These are phyloP conservation scores for Hyphodiscus sp. DNA, from an alignment of 2,329 filamentous ascomycete genomes.

Conservation along the genomic window DNA sequence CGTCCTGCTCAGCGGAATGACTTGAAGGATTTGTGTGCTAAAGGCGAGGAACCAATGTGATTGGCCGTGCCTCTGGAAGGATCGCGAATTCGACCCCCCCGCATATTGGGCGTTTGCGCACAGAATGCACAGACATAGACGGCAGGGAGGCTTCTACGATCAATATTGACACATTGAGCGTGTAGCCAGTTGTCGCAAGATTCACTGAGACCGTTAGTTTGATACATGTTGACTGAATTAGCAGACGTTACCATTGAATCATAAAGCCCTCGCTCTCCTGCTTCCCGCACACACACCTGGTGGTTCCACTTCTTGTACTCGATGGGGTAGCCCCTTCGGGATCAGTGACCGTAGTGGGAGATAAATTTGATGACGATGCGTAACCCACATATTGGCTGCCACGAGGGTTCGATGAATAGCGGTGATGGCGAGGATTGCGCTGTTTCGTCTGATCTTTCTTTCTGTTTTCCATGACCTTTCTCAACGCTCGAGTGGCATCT, in stretches of 20 bases:
- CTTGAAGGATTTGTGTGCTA: conserved; percentile 38
- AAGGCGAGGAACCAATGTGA: conserved; percentile 32
- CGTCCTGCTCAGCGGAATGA: conserved; percentile 33
- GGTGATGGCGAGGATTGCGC: conserved; percentile 19
- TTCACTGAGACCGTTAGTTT: conserved; percentile 38
- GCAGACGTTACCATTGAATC: conserved; percentile 51
- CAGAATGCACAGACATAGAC: conserved; percentile 61
- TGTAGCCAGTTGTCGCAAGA: conserved; percentile 62
- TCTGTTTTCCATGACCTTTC: conserved; percentile 39
- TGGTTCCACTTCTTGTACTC: conserved; percentile 28
- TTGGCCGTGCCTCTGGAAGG: conserved; percentile 9
- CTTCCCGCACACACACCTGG: conserved; percentile 51
- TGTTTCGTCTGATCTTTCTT: conserved; percentile 20
- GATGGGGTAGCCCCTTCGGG: conserved; percentile 42
- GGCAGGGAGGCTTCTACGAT: conserved; percentile 45
- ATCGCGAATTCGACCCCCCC: conserved; percentile 42
- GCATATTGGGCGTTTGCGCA: conserved; percentile 50
- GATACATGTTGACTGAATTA: background rate
- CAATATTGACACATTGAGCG: conserved; percentile 56
- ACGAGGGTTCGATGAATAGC: conserved; percentile 16
- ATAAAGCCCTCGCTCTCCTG: conserved; percentile 45
- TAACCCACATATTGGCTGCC: conserved; percentile 19
- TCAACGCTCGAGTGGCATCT: conserved; percentile 54
- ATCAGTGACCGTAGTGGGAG: conserved; percentile 46
- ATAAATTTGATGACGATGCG: conserved; percentile 34